These are phyloP conservation scores for Chaetomium cochliodes DNA, from an alignment of 495 filamentous ascomycete genomes.

Conservation along the genomic window DNA sequence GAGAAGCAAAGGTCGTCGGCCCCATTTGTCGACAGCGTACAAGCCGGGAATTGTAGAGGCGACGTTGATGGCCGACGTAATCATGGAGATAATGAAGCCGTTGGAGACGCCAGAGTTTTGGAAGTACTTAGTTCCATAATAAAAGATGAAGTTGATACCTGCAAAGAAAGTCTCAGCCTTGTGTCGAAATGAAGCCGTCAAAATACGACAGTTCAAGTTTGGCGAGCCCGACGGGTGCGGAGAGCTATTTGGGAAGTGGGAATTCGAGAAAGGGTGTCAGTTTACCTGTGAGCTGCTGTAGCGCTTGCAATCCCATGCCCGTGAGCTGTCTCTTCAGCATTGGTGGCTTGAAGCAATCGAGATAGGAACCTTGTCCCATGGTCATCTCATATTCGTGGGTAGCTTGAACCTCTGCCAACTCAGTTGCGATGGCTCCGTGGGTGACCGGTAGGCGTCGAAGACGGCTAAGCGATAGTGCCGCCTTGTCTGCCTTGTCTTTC, in stretches of 20 bases:
- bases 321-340: constrained; percentile 68
- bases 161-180: neutral
- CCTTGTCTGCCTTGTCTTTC: constrained; percentile 61
- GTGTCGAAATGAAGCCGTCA: too few relatives aligned
- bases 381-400: constrained; percentile 74
- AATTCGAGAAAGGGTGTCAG: neutral
- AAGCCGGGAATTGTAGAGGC: constrained; percentile 68
- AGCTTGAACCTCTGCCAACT: constrained; percentile 73
- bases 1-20: constrained; percentile 66
- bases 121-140: constrained; percentile 76
- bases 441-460: constrained; percentile 66
- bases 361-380: constrained; percentile 64
- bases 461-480: constrained; percentile 60
- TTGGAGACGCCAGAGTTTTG: constrained; percentile 64
- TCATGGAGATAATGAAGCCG: constrained; percentile 64
- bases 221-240: neutral
- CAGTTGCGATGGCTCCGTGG: constrained; percentile 60
- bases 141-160: constrained; percentile 70
- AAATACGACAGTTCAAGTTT: neutral
- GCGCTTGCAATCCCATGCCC: constrained; percentile 69
- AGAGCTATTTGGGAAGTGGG: neutral
- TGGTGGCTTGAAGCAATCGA: constrained; percentile 63
- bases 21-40: constrained; percentile 69
- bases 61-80: constrained; percentile 68
- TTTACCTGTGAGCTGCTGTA: constrained; percentile 68